These are phyloP conservation scores for Priceomyces medius DNA, from an alignment of 805 yeast species.

Conservation along the genomic window DNA sequence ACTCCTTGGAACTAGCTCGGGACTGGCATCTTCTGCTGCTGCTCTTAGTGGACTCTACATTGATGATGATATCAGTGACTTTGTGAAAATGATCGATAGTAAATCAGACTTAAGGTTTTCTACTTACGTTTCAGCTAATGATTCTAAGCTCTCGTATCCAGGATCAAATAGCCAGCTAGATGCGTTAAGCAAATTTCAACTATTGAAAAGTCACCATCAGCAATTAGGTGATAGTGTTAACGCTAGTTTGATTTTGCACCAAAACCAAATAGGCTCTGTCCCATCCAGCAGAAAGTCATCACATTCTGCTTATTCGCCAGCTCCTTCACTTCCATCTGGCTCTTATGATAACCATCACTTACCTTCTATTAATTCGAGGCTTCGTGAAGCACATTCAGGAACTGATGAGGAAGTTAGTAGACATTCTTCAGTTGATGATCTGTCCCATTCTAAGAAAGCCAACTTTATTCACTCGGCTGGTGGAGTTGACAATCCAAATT, in stretches of 20 bases:
- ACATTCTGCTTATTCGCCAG: constrained; percentile 26
- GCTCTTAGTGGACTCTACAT: constrained; percentile 45
- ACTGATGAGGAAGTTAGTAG: constrained; percentile 6
- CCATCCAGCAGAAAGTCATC: constrained; percentile 30
- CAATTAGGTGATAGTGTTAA: constrained; percentile 54
- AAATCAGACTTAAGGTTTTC: constrained; percentile 50
- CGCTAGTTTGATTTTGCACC: constrained; percentile 44
- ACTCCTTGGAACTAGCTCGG: constrained; percentile 33
- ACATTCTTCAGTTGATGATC: not conserved
- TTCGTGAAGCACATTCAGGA: constrained; percentile 20
- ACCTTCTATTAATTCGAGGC: constrained; percentile 34
- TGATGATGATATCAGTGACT: constrained; percentile 65
- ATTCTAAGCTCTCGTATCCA: constrained; percentile 10
- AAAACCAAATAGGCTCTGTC: constrained; percentile 19
- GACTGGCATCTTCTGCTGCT: constrained; percentile 34
- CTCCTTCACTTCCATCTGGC: constrained; percentile 18
- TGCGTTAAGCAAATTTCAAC: constrained; percentile 51
- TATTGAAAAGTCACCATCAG: constrained; percentile 52
- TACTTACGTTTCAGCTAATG: constrained; percentile 14
- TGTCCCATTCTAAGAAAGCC: not conserved
- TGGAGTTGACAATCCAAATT: not conserved
- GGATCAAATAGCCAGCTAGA: constrained; percentile 33
- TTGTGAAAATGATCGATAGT: constrained; percentile 68
- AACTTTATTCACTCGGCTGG: constrained; percentile 3
- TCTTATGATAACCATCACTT: constrained; percentile 27